Evolutionary conservation across 2,329 filamentous ascomycete species (phyloP).

Genomic region (Diaporthe sp.): DNA sequence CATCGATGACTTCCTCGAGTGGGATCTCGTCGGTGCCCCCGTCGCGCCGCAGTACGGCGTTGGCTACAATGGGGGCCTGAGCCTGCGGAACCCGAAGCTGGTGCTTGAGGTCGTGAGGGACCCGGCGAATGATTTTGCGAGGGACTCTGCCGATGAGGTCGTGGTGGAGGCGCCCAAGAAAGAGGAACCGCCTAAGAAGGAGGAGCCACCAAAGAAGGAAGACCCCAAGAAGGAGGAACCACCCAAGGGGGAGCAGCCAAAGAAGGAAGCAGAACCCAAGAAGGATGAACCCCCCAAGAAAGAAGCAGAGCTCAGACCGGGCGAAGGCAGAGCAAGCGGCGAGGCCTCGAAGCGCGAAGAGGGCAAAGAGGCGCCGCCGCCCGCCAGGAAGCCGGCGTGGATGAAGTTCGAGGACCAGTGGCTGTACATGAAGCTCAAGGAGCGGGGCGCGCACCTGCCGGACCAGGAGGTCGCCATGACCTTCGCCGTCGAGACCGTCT

Average conservation of each 20-base stretch:
- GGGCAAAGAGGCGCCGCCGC: not conserved
- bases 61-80: slow-evolving; percentile 52
- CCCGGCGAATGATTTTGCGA: slow-evolving; percentile 37
- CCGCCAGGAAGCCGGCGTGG: slow-evolving; percentile 14
- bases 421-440: slow-evolving; percentile 52
- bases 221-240: not conserved
- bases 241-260: not conserved
- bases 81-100: slow-evolving; percentile 49
- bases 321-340: not conserved
- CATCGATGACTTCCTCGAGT: slow-evolving; percentile 55
- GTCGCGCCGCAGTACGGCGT: slow-evolving; percentile 44
- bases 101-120: slow-evolving; percentile 42
- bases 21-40: slow-evolving; percentile 53
- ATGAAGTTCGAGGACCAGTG: slow-evolving; percentile 47
- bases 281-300: not conserved
- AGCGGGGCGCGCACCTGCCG: slow-evolving; percentile 43
- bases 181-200: not conserved
- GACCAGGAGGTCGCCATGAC: slow-evolving; percentile 43
- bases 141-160: not conserved
- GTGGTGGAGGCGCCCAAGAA: slow-evolving; percentile 2
- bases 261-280: not conserved
- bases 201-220: too few species aligned
- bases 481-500: slow-evolving; percentile 47
- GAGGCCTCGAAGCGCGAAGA: not conserved
- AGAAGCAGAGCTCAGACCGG: not conserved